Conservation (phyloP, 495 filamentous ascomycete genomes). For the Penicillium argentinense region DNA sequence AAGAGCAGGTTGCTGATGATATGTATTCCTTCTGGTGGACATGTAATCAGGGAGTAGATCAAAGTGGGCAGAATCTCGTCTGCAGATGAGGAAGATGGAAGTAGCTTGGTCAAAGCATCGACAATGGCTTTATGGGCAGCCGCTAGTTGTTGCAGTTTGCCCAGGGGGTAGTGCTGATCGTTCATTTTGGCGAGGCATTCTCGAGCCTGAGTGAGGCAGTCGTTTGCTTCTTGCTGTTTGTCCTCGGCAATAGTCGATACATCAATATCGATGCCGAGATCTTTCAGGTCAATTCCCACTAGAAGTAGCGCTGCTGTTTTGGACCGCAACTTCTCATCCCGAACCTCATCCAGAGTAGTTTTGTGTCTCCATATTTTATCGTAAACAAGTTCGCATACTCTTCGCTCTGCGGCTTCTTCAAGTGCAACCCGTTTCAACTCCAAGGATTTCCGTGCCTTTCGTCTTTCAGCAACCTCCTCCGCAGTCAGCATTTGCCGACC, state of each 20-base stretch:
- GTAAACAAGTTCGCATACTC: conserved; percentile 85
- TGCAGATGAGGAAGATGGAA: conserved; percentile 87
- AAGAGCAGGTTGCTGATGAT: conserved; percentile 92
- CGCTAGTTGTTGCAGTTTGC: conserved; percentile 88
- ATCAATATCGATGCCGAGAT: conserved; percentile 78
- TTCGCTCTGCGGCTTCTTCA: conserved; percentile 90
- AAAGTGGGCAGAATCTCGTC: conserved; percentile 96
- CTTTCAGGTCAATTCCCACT: conserved; percentile 83
- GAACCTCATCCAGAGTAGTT: conserved; percentile 88
- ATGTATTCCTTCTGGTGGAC: conserved; percentile 80
- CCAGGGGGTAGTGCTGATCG: conserved; percentile 79
- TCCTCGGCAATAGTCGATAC: conserved; percentile 49
- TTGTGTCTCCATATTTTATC: conserved; percentile 86
- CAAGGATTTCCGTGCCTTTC: conserved; percentile 72
- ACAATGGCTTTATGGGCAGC: conserved; percentile 92
- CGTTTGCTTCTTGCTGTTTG: conserved; percentile 69
- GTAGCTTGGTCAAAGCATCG: conserved; percentile 72
- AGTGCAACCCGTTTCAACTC: conserved; percentile 73
- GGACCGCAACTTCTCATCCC: conserved; percentile 92
- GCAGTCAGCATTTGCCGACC: conserved; percentile 93
- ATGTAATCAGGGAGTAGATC: conserved; percentile 92
- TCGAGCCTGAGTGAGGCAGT: conserved; percentile 70
- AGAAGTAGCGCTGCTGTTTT: conserved; percentile 89
- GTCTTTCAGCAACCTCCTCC: conserved; percentile 75
- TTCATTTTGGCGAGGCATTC: conserved; percentile 80